A percentile compares a stretch with the other conserved stretches of the same genome.
These are phyloP conservation scores for Suillus paluster DNA, from an alignment of 768 basidiomycete genomes.

Conservation along the genomic window DNA sequence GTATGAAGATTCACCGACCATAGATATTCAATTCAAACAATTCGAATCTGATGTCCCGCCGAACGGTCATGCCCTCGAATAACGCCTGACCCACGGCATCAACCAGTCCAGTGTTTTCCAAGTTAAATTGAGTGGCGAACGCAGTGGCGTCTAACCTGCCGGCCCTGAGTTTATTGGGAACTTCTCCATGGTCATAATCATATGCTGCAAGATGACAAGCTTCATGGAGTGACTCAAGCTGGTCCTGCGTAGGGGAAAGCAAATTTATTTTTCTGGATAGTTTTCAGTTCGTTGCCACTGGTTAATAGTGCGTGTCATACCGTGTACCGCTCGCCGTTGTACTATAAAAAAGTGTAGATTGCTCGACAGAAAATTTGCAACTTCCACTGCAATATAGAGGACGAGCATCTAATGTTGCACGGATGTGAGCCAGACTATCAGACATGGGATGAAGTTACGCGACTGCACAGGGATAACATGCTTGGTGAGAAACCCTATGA, in stretches of 20 bases:
- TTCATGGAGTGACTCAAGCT: slow-evolving; percentile 27
- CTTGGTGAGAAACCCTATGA: background rate
- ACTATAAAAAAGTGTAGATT: background rate
- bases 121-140: slow-evolving; percentile 42
- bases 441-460: slow-evolving; percentile 1
- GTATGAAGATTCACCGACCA: slow-evolving; percentile 28
- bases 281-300: background rate
- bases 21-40: slow-evolving; percentile 54
- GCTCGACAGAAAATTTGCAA: background rate
- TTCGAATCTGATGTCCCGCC: slow-evolving; percentile 32
- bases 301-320: background rate
- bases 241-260: background rate
- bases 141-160: slow-evolving; percentile 44
- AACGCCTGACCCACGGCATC: slow-evolving; percentile 27
- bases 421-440: slow-evolving; percentile 12
- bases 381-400: slow-evolving; percentile 8
- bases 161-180: slow-evolving; percentile 47
- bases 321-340: background rate
- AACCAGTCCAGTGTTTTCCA: slow-evolving; percentile 30
- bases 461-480: background rate
- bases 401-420: background rate
- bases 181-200: slow-evolving; percentile 38
- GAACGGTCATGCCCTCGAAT: slow-evolving; percentile 22
- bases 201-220: slow-evolving; percentile 48
- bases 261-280: background rate